phyloP scores from a whole-genome alignment of 768 basidiomycete species.

The Pulveroboletus ravenelii region DNA sequence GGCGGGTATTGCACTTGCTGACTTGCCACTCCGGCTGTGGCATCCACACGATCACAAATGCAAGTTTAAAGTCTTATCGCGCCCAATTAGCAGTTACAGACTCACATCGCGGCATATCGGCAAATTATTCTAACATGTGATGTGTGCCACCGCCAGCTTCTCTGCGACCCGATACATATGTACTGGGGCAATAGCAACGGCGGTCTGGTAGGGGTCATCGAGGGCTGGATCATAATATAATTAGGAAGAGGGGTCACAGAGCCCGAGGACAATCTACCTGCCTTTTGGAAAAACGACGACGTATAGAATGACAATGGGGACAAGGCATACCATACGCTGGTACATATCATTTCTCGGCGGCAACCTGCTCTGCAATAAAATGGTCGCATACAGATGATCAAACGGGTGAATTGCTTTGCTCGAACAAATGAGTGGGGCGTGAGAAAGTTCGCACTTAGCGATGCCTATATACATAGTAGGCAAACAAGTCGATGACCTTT shows the following conservation, averaged over 20 bases:
- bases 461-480: no score
- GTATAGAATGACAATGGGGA: no score
- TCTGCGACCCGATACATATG: not conserved
- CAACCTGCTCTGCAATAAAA: no score
- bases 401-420: not conserved
- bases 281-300: no score
- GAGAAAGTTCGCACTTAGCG: no score
- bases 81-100: not conserved
- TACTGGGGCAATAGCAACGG: not conserved
- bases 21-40: not conserved
- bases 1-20: not conserved
- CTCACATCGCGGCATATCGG: not conserved
- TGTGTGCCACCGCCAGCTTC: not conserved
- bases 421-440: no score
- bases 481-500: no score
- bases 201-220: not conserved
- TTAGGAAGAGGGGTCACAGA: slow-evolving; percentile 61
- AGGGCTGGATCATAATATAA: not conserved
- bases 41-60: not conserved
- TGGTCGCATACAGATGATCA: no score
- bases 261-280: slow-evolving; percentile 69
- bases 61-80: not conserved
- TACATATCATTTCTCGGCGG: no score
- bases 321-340: no score
- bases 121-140: not conserved